A percentile compares a stretch with the other conserved stretches of the same genome.
phyloP scores from a whole-genome alignment of 306 rosid species.

The Geum urbanum region DNA sequence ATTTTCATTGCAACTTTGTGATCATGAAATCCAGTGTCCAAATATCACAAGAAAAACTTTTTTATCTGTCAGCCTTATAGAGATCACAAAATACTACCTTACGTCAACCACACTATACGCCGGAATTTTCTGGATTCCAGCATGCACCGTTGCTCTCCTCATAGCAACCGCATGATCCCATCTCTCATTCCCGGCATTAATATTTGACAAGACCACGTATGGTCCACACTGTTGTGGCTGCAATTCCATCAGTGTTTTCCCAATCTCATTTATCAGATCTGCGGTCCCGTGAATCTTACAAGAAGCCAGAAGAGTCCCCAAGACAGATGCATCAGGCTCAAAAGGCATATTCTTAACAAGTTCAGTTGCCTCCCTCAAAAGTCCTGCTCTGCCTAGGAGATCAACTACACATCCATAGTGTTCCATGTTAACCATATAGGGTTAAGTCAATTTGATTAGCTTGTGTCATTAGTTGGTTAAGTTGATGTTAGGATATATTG shows the following conservation, averaged over 20 bases:
- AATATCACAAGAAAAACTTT: not conserved
- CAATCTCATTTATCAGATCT: slow-evolving; percentile 61
- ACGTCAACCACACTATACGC: slow-evolving; percentile 50
- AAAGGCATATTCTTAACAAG: slow-evolving; percentile 58
- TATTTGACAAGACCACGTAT: slow-evolving; percentile 59
- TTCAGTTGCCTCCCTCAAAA: slow-evolving; percentile 56
- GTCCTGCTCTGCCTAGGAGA: slow-evolving; percentile 77
- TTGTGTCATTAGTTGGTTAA: too few species aligned
- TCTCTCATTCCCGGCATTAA: slow-evolving; percentile 54
- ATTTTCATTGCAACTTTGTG: not conserved
- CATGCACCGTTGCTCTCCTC: slow-evolving; percentile 50
- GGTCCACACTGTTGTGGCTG: slow-evolving; percentile 44
- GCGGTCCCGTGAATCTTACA: slow-evolving; percentile 74
- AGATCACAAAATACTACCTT: not conserved
- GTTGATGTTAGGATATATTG: too few species aligned
- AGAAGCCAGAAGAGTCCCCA: slow-evolving; percentile 67
- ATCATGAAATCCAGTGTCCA: not conserved
- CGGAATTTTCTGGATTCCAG: slow-evolving; percentile 62
- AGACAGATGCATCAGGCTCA: slow-evolving; percentile 58
- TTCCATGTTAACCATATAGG: slow-evolving; percentile 18
- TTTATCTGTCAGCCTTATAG: not conserved
- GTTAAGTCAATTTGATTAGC: too few species aligned
- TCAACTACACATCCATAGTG: slow-evolving; percentile 71
- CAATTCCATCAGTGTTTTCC: slow-evolving; percentile 43
- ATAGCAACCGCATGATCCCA: slow-evolving; percentile 68